Base-by-base conservation (phyloP, 2,329 filamentous ascomycete species). In the Cercospora sp. region DNA sequence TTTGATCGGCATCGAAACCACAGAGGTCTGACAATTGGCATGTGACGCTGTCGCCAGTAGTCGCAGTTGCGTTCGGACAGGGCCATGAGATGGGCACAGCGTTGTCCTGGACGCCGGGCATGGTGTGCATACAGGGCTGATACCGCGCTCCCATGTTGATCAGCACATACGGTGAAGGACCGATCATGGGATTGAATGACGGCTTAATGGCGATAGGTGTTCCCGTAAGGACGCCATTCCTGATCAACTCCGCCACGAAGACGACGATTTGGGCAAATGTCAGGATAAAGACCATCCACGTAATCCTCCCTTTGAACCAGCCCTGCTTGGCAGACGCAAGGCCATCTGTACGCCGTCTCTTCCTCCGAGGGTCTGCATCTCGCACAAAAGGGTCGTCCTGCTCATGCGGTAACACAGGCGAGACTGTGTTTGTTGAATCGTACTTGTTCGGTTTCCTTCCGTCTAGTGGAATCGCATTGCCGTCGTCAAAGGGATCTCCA, bases 111-210 rank as follows among this genome's bases (percentile, higher is more conserved):
- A 94, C 84, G 58, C 84, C 86, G 53, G 86, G 79, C 71, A 91
- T 86, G 73, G 91, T 93, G 82, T 94, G 94, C 95, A 99, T 99
- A 80, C 95, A 99, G 6, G 94, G 92, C 3, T 91, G 88, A 77
- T 92, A 99, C 69, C 95, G 90, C 48, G 94, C 92, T 67, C 95
- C 95, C 92, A 99, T 97, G 80, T 96, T 96, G 83, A 98, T 97
- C 75, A 96, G 87, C 26, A 98, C 88, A 73, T 93, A 92, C 1
- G 90, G 87, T 5, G 94, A 97, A 0, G 95, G 95, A 0, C 95
- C 95, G 76, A 99, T 97, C 93, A 99, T 97, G 67, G 92, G 91
- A 81, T 98, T 99, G 83, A 99, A 96, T 16, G 85, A 86, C 1
- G 95, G 95, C 65, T 94, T 87, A 63, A 89, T 94, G 81, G 89